Conservation (phyloP, 257 asterid genomes). For the Nicotiana attenuata region DNA sequence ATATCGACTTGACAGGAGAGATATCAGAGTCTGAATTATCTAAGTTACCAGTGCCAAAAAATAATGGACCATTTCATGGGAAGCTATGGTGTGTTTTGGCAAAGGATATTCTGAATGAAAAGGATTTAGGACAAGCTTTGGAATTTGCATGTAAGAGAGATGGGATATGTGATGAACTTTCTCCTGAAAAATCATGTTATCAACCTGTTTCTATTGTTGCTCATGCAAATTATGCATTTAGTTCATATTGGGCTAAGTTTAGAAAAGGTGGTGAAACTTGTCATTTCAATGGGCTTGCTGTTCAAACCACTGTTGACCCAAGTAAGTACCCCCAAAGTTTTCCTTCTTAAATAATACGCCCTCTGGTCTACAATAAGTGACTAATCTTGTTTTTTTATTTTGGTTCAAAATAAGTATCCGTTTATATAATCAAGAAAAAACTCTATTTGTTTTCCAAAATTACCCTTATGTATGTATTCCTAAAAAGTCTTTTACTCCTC, state of each 20-base stretch:
- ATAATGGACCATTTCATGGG: conserved; percentile 49
- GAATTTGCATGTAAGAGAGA: conserved; percentile 44
- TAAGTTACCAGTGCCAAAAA: conserved; percentile 26
- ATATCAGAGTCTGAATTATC: conserved; percentile 20
- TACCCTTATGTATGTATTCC: no score
- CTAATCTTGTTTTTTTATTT: no score
- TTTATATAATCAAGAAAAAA: no score
- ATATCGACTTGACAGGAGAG: conserved; percentile 52
- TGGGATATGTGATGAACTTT: conserved; percentile 51
- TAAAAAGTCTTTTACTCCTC: no score
- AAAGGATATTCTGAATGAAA: background rate
- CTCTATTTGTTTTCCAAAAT: no score
- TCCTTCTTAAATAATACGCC: no score
- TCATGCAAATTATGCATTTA: conserved; percentile 80
- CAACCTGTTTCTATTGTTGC: conserved; percentile 42
- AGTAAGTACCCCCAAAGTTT: conserved; percentile 19
- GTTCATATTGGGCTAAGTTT: conserved; percentile 64
- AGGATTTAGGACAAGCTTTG: conserved; percentile 35
- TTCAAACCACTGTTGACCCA: conserved; percentile 24
- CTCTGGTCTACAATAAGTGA: no score
- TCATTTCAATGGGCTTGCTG: conserved; percentile 33
- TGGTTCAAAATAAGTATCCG: no score
- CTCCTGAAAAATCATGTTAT: conserved; percentile 56
- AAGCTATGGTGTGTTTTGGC: conserved; percentile 69
- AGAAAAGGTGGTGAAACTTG: conserved; percentile 24